phyloP scores from a whole-genome alignment of 345 rosid species.

The Salix exigua region DNA sequence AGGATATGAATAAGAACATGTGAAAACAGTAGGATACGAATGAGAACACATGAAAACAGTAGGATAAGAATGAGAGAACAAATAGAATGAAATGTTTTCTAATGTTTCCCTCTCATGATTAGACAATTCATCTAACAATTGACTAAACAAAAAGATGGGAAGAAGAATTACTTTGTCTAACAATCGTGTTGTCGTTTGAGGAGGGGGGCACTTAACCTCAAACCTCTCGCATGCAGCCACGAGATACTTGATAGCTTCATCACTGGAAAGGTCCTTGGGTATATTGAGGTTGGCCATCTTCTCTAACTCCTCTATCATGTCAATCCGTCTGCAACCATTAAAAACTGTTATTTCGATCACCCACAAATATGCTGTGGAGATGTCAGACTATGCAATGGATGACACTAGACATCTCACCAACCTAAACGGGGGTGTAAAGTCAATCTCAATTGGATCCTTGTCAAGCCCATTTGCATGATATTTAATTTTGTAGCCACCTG shows the following conservation, averaged over 20 bases:
- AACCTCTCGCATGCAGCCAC: conserved; percentile 62
- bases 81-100: neutral
- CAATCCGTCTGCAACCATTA: conserved; percentile 55
- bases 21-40: too few relatives aligned
- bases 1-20: too few relatives aligned
- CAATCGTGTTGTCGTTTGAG: conserved; percentile 83
- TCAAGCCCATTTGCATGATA: conserved; percentile 87
- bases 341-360: neutral
- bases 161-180: conserved; percentile 65
- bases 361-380: neutral
- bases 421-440: conserved; percentile 98
- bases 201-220: conserved; percentile 87
- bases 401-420: conserved; percentile 14
- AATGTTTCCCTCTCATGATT: neutral
- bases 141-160: neutral
- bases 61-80: neutral
- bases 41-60: neutral
- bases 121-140: neutral
- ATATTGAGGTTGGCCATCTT: conserved; percentile 77
- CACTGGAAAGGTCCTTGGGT: conserved; percentile 80
- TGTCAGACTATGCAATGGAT: neutral
- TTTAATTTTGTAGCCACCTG: conserved; percentile 82
- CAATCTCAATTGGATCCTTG: conserved; percentile 84
- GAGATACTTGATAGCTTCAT: conserved; percentile 75
- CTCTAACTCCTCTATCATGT: conserved; percentile 89